Percentiles rank a stretch among this genome's conserved stretches.
These are phyloP conservation scores for Citrullus mucosospermus DNA, from an alignment of 306 rosid species.

Conservation along the genomic window DNA sequence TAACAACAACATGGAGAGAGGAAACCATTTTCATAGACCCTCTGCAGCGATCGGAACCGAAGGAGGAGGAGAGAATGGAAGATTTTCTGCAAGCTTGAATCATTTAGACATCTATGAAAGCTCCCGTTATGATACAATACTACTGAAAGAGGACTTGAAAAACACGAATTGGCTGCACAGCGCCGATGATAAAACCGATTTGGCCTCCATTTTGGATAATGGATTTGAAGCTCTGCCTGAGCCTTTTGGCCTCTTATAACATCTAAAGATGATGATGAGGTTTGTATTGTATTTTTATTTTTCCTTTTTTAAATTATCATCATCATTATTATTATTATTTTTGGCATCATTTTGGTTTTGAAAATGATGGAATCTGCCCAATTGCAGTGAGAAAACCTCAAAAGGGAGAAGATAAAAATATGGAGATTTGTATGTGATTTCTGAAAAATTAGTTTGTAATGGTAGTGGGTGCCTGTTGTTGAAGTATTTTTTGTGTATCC, in stretches of 20 bases:
- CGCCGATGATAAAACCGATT: conserved; percentile 60
- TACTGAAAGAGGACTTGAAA: conserved; percentile 87
- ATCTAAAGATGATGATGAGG: conserved; percentile 16
- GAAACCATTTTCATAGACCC: conserved; percentile 21
- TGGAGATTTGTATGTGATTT: conserved; percentile 26
- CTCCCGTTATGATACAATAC: conserved; percentile 77
- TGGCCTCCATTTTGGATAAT: conserved; percentile 62
- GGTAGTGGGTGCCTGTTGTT: background rate
- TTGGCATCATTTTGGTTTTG: conserved; percentile 12
- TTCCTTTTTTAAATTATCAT: conserved; percentile 9
- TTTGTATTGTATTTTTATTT: conserved; percentile 11
- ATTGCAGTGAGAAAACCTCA: conserved; percentile 8
- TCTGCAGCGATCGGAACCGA: conserved; percentile 31
- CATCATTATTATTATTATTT: conserved; percentile 6
- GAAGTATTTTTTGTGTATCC: background rate
- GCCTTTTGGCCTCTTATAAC: conserved; percentile 78
- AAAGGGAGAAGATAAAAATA: conserved; percentile 19
- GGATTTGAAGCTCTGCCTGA: conserved; percentile 90
- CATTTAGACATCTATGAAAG: conserved; percentile 81
- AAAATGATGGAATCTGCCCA: conserved; percentile 34
- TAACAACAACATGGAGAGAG: conserved; percentile 28
- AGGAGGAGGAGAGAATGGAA: conserved; percentile 24
- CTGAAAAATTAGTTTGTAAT: conserved; percentile 12
- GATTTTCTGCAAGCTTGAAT: conserved; percentile 42
- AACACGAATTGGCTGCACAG: conserved; percentile 82